These are phyloP conservation scores for Clitoria ternatea DNA, from an alignment of 306 rosid genomes.

Conservation along the genomic window DNA sequence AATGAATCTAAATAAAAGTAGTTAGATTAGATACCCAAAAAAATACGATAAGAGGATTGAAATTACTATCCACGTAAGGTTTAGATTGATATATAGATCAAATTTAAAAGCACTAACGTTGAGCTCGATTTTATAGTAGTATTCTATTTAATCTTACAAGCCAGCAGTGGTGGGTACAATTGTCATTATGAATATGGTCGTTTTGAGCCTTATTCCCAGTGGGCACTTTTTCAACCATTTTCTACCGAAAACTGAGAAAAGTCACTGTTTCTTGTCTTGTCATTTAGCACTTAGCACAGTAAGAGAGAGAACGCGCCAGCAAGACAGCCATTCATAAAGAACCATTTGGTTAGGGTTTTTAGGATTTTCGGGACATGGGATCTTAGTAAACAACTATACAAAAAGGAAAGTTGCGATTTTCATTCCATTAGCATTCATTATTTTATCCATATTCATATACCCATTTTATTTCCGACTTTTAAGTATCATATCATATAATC, in stretches of 20 bases:
- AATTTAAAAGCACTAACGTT: too few relatives aligned
- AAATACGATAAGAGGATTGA: too few relatives aligned
- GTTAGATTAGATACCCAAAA: too few relatives aligned
- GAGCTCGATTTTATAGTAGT: too few relatives aligned
- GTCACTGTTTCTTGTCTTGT: constrained; percentile 65
- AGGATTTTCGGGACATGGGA: constrained; percentile 59
- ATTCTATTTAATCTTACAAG: background rate
- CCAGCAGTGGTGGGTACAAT: constrained; percentile 11
- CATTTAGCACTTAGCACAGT: constrained; percentile 53
- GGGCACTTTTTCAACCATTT: constrained; percentile 32
- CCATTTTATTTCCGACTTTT: background rate
- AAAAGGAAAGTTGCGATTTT: constrained; percentile 1
- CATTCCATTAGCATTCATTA: background rate
- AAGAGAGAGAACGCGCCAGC: constrained; percentile 36
- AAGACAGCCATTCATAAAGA: constrained; percentile 32
- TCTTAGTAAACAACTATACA: constrained; percentile 27
- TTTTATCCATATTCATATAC: background rate
- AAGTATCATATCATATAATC: background rate
- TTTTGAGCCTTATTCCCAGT: constrained; percentile 24
- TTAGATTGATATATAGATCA: too few relatives aligned
- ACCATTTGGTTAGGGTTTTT: constrained; percentile 47
- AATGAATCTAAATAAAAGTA: too few relatives aligned
- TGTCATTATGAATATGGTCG: background rate
- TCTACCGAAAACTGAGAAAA: constrained; percentile 59
- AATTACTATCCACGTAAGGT: too few relatives aligned